Evolutionary conservation across 257 asterid genomes (phyloP), one percentile per base, ranked within the genome.

Genomic region (Fraxinus americana): DNA sequence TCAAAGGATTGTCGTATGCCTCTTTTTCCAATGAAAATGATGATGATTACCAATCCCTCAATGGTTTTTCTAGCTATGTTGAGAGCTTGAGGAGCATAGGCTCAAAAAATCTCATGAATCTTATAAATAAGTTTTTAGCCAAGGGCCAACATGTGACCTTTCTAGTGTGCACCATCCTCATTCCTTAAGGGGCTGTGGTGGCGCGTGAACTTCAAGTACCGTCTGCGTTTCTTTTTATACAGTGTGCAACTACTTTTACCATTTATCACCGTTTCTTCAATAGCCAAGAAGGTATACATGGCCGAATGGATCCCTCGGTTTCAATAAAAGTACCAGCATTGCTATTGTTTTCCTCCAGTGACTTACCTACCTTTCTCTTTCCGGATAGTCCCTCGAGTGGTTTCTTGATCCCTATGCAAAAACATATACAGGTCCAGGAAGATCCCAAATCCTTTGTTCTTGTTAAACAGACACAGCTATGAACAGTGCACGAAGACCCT

Each of bases 161-260:
- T 66, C 34, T 91, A 2, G 81, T 89, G 19, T 88, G 89, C 72
- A 83, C 85, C 67, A 21, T 86, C 27, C 79, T 88, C 73, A 19
- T 88, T 23, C 90, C 92, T 0, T 91, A 94, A 92, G 92, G 52
- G 8, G 84, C 90, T 2, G 9, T 23, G 54, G 83, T 90, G 36
- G 94, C 90, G 21, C 86, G 90, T 70, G 80, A 78, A 0, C 1
- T 85, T 75, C 78, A 85, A 27, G 75, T 89, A 23, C 88, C 88
- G 0, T 82, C 91, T 0, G 92, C 90, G 39, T 83, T 89, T 27
- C 85, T 88, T 11, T 74, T 79, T 12, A 88, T 88, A 30, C 96
- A 91, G 41, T 80, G 85, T n/a, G 92, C 92, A 35, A 76, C 92
- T 1, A 83, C 81, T 16, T 85, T 88, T 27, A 85, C 85, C 13